Conservation (phyloP, 108 stramenopile genomes). For the Pseudonitzschia multistriata region DNA sequence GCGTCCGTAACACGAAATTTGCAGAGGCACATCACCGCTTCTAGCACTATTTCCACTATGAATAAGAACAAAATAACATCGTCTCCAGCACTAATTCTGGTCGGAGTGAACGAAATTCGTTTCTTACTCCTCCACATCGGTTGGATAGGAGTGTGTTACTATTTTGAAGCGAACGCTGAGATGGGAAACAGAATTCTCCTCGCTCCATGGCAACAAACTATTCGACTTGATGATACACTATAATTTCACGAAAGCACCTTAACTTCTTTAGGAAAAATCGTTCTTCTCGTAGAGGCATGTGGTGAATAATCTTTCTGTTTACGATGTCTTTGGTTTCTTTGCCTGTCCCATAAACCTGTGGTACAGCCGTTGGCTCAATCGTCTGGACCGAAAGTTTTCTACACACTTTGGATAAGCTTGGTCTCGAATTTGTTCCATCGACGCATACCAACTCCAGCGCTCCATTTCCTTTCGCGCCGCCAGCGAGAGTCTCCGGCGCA, state of each 20-base stretch:
- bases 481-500: not conserved
- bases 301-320: not conserved
- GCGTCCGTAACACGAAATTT: not conserved
- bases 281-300: not conserved
- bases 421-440: constrained; percentile 23
- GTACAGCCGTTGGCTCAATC: not conserved
- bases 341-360: not conserved
- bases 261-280: not conserved
- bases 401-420: constrained; percentile 5
- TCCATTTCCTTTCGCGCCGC: constrained; percentile 16
- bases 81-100: not conserved
- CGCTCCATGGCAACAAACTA: constrained; percentile 7
- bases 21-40: not conserved
- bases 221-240: not conserved
- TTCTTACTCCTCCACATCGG: not conserved
- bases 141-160: constrained; percentile 6
- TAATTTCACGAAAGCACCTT: not conserved
- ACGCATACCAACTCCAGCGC: constrained; percentile 27
- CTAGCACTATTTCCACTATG: not conserved
- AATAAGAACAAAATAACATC: not conserved
- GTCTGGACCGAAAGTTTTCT: constrained; percentile 5
- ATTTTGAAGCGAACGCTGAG: constrained; percentile 7
- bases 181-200: constrained; percentile 18
- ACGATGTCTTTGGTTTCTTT: constrained; percentile 1
- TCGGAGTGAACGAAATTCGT: not conserved